These are phyloP conservation scores for Penicillium simplicissimum DNA, from an alignment of 495 filamentous ascomycete species.

Conservation along the genomic window DNA sequence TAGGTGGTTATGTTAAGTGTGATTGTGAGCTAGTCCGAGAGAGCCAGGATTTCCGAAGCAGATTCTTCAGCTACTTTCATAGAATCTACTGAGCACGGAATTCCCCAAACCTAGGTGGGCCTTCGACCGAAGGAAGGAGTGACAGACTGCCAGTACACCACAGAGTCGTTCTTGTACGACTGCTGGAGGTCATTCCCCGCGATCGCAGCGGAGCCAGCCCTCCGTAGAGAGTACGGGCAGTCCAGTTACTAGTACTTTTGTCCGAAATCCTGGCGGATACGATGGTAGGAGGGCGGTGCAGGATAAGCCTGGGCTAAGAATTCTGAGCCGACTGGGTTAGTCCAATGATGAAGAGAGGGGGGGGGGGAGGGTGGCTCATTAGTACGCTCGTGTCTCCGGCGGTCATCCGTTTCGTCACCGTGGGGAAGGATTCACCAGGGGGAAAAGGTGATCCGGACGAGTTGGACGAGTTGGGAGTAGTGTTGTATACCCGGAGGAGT, in stretches of 20 bases:
- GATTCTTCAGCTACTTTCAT: not conserved
- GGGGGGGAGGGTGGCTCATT: too few relatives aligned
- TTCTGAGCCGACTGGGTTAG: too few relatives aligned
- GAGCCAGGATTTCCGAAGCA: not conserved
- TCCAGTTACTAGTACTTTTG: constrained; percentile 3
- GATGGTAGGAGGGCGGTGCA: too few relatives aligned
- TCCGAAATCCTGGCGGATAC: not conserved
- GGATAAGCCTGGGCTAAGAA: too few relatives aligned
- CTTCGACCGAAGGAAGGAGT: not conserved
- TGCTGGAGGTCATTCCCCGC: not conserved
- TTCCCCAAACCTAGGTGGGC: not conserved
- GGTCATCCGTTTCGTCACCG: too few relatives aligned
- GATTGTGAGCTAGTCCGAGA: not conserved
- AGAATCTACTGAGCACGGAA: constrained; percentile 1
- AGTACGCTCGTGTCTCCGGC: too few relatives aligned
- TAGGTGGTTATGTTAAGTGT: not conserved
- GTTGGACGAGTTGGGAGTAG: too few relatives aligned
- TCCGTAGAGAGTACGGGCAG: not conserved
- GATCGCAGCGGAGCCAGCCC: not conserved
- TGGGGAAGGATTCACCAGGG: too few relatives aligned
- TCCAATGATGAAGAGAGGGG: too few relatives aligned
- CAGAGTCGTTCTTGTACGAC: constrained; percentile 11
- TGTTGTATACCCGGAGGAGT: too few relatives aligned
- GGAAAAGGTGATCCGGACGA: too few relatives aligned
- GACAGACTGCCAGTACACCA: not conserved